These are phyloP conservation scores for Pholiota microspora DNA, from an alignment of 768 basidiomycete species.

Conservation along the genomic window DNA sequence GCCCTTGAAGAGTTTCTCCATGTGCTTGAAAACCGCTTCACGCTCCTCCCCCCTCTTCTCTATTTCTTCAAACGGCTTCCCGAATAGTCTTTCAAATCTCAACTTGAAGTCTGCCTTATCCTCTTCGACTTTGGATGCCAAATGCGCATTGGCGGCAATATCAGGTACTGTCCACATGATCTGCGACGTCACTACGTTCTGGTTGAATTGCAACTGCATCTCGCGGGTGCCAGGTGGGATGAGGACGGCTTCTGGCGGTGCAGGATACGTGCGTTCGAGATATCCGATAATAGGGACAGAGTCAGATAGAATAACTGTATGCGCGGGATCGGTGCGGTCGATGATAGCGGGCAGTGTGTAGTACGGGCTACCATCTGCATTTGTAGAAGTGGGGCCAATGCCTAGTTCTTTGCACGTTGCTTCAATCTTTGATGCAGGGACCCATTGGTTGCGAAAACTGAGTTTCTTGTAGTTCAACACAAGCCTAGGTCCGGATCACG, in stretches of 20 bases:
- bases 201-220: conserved; percentile 23
- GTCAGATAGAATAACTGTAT: conserved; percentile 28
- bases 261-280: conserved; percentile 30
- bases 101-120: conserved; percentile 16
- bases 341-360: conserved; percentile 34
- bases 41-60: conserved; percentile 22
- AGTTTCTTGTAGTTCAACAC: conserved; percentile 26
- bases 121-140: conserved; percentile 20
- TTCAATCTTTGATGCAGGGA: conserved; percentile 23
- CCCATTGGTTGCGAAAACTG: conserved; percentile 21
- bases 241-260: conserved; percentile 12
- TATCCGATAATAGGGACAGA: conserved; percentile 34
- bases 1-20: conserved; percentile 18
- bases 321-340: conserved; percentile 19
- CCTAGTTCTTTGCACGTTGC: conserved; percentile 19
- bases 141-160: conserved; percentile 20
- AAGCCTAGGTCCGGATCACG: conserved; percentile 7
- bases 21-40: conserved; percentile 19
- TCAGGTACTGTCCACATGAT: conserved; percentile 16
- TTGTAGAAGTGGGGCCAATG: conserved; percentile 23
- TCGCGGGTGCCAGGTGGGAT: conserved; percentile 22
- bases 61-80: conserved; percentile 19
- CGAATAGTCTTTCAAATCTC: conserved; percentile 18
- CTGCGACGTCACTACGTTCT: conserved; percentile 14
- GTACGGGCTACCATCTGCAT: conserved; percentile 21